Percentiles rank a stretch among this genome's conserved stretches.
Conservation (phyloP, 768 basidiomycete species). For the Podaxis mareebaensis region DNA sequence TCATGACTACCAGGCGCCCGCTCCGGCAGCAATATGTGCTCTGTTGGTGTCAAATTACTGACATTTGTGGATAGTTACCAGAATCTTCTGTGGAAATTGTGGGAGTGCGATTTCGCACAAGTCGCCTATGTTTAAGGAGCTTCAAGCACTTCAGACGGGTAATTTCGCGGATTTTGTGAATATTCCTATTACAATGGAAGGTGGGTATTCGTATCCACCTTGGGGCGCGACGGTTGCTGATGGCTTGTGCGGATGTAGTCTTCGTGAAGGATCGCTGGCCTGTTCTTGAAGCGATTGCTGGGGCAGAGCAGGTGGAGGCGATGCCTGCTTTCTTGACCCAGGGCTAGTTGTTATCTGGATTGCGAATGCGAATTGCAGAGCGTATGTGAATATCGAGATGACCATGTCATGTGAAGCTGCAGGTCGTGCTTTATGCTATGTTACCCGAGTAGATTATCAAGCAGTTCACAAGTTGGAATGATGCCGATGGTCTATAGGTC, state of each 20-base stretch:
- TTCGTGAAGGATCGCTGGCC: constrained; percentile 38
- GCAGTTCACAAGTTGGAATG: too few relatives aligned
- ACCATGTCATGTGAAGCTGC: too few relatives aligned
- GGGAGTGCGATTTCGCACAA: constrained; percentile 38
- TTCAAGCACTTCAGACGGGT: constrained; percentile 38
- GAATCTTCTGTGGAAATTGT: constrained; percentile 39
- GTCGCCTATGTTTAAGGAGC: constrained; percentile 33
- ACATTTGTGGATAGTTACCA: constrained; percentile 27
- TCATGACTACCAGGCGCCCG: too few relatives aligned
- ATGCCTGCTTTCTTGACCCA: background rate
- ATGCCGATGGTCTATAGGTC: too few relatives aligned
- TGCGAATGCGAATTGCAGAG: too few relatives aligned
- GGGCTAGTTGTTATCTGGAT: too few relatives aligned
- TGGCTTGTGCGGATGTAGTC: constrained; percentile 21
- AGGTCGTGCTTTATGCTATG: too few relatives aligned
- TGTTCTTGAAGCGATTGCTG: constrained; percentile 23
- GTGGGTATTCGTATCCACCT: constrained; percentile 22
- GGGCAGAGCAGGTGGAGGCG: constrained; percentile 27
- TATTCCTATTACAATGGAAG: constrained; percentile 31
- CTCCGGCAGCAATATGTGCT: too few relatives aligned
- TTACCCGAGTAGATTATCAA: too few relatives aligned
- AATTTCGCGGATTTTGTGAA: constrained; percentile 33
- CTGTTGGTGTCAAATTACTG: too few relatives aligned
- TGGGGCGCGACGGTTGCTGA: too few relatives aligned
- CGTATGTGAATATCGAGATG: too few relatives aligned